These are phyloP conservation scores for Patellifolia procumbens DNA, from an alignment of 179 eudicot genomes.

Conservation along the genomic window DNA sequence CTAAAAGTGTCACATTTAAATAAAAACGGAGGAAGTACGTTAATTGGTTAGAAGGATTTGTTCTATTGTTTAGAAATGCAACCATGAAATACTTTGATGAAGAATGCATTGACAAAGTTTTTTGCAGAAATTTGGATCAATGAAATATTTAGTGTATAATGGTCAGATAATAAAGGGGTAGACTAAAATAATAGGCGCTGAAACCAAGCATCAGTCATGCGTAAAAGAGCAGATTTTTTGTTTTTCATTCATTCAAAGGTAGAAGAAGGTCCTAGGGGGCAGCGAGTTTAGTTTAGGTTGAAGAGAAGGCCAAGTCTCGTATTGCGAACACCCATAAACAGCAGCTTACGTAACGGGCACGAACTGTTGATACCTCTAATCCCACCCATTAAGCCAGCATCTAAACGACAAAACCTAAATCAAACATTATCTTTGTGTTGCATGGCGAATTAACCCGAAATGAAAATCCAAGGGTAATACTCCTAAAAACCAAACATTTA, in stretches of 20 bases:
- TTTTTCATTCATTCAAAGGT: not conserved
- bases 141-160: too few species aligned
- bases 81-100: too few species aligned
- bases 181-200: not conserved
- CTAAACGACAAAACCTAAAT: constrained; percentile 9
- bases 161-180: not conserved
- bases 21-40: too few species aligned
- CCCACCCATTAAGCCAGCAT: not conserved
- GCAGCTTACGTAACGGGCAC: constrained; percentile 31
- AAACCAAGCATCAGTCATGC: not conserved
- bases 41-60: too few species aligned
- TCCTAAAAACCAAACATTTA: too few species aligned
- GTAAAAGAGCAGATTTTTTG: not conserved
- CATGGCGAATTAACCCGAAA: too few species aligned
- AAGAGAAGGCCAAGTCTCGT: not conserved
- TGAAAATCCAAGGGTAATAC: too few species aligned
- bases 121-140: too few species aligned
- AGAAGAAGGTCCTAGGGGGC: not conserved
- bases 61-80: too few species aligned
- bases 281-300: not conserved
- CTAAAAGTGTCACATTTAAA: too few species aligned
- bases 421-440: too few species aligned
- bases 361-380: constrained; percentile 13
- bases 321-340: not conserved
- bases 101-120: too few species aligned